These are phyloP conservation scores for Apiospora malaysiana DNA, from an alignment of 2,329 filamentous ascomycete genomes.

Conservation along the genomic window DNA sequence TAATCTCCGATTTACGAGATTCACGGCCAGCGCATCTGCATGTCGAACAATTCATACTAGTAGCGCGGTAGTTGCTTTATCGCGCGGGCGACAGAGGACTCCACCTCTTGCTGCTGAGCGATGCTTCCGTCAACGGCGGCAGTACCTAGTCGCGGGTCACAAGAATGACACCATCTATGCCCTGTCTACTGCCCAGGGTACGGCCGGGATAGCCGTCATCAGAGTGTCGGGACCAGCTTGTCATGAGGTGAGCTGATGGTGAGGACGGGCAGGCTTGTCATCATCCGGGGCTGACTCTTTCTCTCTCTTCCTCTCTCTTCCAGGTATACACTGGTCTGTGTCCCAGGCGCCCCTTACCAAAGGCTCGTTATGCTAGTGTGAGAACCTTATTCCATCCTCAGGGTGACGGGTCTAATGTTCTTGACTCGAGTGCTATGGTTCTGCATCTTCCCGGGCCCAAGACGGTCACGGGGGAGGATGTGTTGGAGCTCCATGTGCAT, in stretches of 20 bases:
- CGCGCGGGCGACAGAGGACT: not conserved
- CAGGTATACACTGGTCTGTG: constrained; percentile 60
- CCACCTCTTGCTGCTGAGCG: not conserved
- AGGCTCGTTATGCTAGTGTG: constrained; percentile 68
- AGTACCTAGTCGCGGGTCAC: not conserved
- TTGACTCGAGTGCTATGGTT: constrained; percentile 80
- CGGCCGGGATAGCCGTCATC: constrained; percentile 89
- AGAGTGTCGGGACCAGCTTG: constrained; percentile 84
- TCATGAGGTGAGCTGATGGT: constrained; percentile 41
- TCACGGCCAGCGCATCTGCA: not conserved
- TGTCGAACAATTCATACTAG: not conserved
- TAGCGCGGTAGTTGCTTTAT: not conserved
- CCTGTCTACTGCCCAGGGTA: constrained; percentile 83
- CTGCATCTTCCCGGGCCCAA: constrained; percentile 82
- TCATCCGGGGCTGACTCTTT: constrained; percentile 26
- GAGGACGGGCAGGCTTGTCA: not conserved
- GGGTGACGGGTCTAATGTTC: constrained; percentile 54
- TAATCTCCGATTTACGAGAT: not conserved
- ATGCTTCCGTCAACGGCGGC: not conserved
- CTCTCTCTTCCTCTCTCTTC: not conserved
- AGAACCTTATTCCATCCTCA: constrained; percentile 71
- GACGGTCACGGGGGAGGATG: constrained; percentile 90
- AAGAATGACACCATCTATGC: constrained; percentile 81
- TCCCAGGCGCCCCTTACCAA: constrained; percentile 50
- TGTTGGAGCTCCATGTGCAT: constrained; percentile 94